Percentiles rank a stretch among this genome's conserved stretches.
Conservation (phyloP, 768 basidiomycete species). For the Boletus speciosus region DNA sequence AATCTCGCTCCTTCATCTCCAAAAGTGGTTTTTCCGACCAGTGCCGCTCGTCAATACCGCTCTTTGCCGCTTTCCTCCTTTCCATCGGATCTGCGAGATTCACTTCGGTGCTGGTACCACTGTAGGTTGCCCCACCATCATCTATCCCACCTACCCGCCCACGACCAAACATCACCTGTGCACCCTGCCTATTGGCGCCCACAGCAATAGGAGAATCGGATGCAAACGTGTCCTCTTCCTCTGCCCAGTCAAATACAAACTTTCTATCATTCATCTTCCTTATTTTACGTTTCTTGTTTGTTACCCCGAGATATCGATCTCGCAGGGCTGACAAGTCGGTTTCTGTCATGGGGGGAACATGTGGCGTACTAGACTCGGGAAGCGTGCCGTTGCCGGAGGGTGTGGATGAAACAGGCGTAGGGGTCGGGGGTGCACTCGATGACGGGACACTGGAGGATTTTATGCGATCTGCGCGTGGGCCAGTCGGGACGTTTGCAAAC, state of each 20-base stretch:
- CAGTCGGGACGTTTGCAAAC: slow-evolving; percentile 76
- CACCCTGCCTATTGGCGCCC: slow-evolving; percentile 71
- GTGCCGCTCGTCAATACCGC: slow-evolving; percentile 89
- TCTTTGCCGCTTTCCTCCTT: slow-evolving; percentile 73
- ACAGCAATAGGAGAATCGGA: slow-evolving; percentile 71
- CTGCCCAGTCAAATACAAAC: slow-evolving; percentile 99
- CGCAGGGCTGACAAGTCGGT: slow-evolving; percentile 80
- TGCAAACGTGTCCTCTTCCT: slow-evolving; percentile 88
- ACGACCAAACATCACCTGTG: slow-evolving; percentile 85
- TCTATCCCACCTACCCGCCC: slow-evolving; percentile 86
- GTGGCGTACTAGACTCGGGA: slow-evolving; percentile 38
- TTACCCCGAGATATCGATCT: slow-evolving; percentile 91
- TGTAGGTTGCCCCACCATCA: slow-evolving; percentile 50
- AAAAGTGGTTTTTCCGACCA: slow-evolving; percentile 92
- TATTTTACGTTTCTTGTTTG: slow-evolving; percentile 91
- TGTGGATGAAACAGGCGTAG: slow-evolving; percentile 51
- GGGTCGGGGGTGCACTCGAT: slow-evolving; percentile 42
- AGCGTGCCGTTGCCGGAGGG: slow-evolving; percentile 25
- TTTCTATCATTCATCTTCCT: slow-evolving; percentile 95
- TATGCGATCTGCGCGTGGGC: slow-evolving; percentile 72
- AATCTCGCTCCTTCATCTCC: slow-evolving; percentile 96
- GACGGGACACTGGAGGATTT: slow-evolving; percentile 36
- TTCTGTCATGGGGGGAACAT: slow-evolving; percentile 69
- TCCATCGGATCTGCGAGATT: slow-evolving; percentile 82
- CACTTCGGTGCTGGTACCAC: slow-evolving; percentile 38